A percentile compares a stretch with the other conserved stretches of the same genome.
These are phyloP conservation scores for Grigorovia yakushimaensis DNA, from an alignment of 805 yeast species.

Conservation along the genomic window DNA sequence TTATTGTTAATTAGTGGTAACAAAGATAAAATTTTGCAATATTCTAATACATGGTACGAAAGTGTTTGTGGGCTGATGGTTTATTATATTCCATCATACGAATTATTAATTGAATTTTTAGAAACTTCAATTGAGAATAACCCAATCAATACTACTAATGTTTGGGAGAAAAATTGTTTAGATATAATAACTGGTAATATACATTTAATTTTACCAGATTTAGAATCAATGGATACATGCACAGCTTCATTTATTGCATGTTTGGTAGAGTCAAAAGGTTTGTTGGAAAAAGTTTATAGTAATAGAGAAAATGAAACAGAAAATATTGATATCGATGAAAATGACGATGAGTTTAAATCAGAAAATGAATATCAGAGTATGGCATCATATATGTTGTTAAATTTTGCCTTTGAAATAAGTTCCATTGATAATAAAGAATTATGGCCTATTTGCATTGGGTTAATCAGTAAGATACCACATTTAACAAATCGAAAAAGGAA, in stretches of 20 bases:
- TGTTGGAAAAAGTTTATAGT: slow-evolving; percentile 34
- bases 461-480: slow-evolving; percentile 41
- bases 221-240: slow-evolving; percentile 51
- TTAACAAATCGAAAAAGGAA: slow-evolving; percentile 28
- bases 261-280: slow-evolving; percentile 54
- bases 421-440: slow-evolving; percentile 33
- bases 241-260: slow-evolving; percentile 56
- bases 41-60: slow-evolving; percentile 61
- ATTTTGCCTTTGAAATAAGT: slow-evolving; percentile 26
- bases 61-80: slow-evolving; percentile 45
- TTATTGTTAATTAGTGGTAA: slow-evolving; percentile 31
- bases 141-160: slow-evolving; percentile 31
- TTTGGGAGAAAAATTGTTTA: slow-evolving; percentile 48
- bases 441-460: slow-evolving; percentile 63
- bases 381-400: slow-evolving; percentile 29
- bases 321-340: slow-evolving; percentile 3
- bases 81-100: slow-evolving; percentile 48
- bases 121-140: slow-evolving; percentile 27
- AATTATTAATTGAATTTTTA: slow-evolving; percentile 35
- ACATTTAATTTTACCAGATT: slow-evolving; percentile 45
- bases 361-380: slow-evolving; percentile 35
- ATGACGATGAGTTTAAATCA: no score
- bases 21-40: slow-evolving; percentile 37
- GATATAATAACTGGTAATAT: slow-evolving; percentile 48
- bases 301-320: slow-evolving; percentile 2